Evolutionary conservation across 352 stramenopile genomes (phyloP).

Genomic region (Globisporangium spinosum): DNA sequence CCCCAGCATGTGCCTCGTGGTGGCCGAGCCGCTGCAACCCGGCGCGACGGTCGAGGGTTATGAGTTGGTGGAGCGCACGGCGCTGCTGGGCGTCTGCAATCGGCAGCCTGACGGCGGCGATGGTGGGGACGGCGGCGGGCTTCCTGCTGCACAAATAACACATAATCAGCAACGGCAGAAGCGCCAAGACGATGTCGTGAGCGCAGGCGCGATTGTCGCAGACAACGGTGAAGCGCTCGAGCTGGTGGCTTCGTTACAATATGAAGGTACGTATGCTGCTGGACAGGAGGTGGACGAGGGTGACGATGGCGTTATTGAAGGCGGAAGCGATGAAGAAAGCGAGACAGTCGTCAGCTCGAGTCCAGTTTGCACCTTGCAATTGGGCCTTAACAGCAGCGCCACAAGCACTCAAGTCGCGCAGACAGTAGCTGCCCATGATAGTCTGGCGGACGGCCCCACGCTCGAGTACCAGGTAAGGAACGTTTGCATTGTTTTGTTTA

Average conservation of each 20-base stretch:
- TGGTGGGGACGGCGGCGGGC: not conserved
- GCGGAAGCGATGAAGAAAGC: not conserved
- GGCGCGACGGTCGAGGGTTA: slow-evolving; percentile 58
- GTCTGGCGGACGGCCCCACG: slow-evolving; percentile 40
- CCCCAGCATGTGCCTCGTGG: slow-evolving; percentile 24
- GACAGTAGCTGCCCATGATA: not conserved
- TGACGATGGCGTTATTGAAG: not conserved
- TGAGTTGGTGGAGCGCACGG: slow-evolving; percentile 66
- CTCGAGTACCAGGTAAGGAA: slow-evolving; percentile 59
- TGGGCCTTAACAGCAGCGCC: slow-evolving; percentile 18
- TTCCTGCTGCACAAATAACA: not conserved
- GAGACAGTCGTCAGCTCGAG: not conserved
- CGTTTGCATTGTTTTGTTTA: not conserved
- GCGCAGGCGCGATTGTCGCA: not conserved
- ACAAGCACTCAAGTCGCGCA: slow-evolving; percentile 11
- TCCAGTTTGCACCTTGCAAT: slow-evolving; percentile 13
- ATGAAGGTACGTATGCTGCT: not conserved
- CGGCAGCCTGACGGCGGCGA: slow-evolving; percentile 20
- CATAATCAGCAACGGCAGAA: slow-evolving; percentile 20
- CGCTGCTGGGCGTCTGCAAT: slow-evolving; percentile 60
- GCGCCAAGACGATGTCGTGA: not conserved
- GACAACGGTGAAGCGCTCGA: slow-evolving; percentile 19
- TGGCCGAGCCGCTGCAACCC: slow-evolving; percentile 32
- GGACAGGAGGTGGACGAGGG: not conserved
- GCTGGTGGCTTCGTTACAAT: slow-evolving; percentile 12